These are phyloP conservation scores for Tolypocladium capitatum DNA, from an alignment of 2,329 filamentous ascomycete species.

Conservation along the genomic window DNA sequence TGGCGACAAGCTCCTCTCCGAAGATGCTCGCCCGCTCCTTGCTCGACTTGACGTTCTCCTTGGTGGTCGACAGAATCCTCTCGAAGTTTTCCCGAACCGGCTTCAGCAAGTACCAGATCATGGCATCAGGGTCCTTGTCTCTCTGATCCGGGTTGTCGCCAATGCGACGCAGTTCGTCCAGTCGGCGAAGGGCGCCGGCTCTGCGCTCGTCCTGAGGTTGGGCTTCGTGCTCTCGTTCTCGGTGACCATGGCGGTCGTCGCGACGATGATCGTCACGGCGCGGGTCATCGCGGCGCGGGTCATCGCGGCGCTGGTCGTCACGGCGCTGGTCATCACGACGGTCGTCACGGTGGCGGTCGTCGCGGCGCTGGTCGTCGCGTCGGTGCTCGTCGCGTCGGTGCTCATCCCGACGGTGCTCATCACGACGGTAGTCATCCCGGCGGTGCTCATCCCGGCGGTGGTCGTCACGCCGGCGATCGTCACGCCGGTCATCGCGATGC, in stretches of 20 bases:
- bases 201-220: conserved; percentile 26
- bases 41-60: conserved; percentile 47
- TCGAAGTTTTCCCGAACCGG: conserved; percentile 48
- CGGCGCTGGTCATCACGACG: conserved; percentile 6
- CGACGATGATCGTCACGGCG: conserved; percentile 12
- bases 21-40: conserved; percentile 49
- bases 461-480: conserved; percentile 12
- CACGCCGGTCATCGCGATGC: conserved; percentile 16
- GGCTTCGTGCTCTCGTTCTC: conserved; percentile 11
- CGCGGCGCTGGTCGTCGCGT: conserved; percentile 13
- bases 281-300: conserved; percentile 9
- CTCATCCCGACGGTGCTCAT: conserved; percentile 2
- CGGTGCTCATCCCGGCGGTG: conserved; percentile 9
- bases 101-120: conserved; percentile 38
- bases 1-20: conserved; percentile 45
- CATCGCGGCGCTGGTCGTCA: conserved; percentile 12
- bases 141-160: conserved; percentile 37
- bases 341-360: not conserved
- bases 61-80: conserved; percentile 45
- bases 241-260: conserved; percentile 9
- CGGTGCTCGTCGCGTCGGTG: conserved; percentile 10
- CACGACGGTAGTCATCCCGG: conserved; percentile 9
- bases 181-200: conserved; percentile 25
- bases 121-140: conserved; percentile 29
- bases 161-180: conserved; percentile 30